phyloP scores from a whole-genome alignment of 2,329 filamentous ascomycete genomes.

The Pyrenophora seminiperda region DNA sequence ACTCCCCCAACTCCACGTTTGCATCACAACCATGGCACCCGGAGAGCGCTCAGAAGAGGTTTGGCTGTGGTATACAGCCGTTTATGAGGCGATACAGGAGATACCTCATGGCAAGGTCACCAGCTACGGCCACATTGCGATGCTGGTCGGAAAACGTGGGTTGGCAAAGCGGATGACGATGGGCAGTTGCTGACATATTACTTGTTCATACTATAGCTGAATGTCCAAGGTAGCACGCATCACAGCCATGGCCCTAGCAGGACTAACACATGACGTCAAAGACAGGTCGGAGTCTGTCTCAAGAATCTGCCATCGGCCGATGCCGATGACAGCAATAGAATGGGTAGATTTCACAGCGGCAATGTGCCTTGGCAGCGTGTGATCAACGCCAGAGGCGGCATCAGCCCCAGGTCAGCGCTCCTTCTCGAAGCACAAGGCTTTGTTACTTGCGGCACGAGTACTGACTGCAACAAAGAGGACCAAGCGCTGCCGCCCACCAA shows the following conservation, averaged over 20 bases:
- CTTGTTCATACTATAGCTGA: constrained; percentile 48
- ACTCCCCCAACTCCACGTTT: constrained; percentile 3
- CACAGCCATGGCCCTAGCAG: constrained; percentile 15
- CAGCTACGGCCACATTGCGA: constrained; percentile 81
- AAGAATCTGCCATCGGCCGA: constrained; percentile 73
- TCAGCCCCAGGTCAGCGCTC: constrained; percentile 74
- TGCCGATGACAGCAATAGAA: constrained; percentile 49
- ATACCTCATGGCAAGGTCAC: constrained; percentile 85
- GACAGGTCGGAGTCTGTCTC: constrained; percentile 88
- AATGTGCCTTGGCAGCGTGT: constrained; percentile 96
- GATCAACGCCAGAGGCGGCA: constrained; percentile 82
- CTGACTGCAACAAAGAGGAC: constrained; percentile 47
- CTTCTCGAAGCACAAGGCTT: constrained; percentile 13
- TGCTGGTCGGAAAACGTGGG: constrained; percentile 73
- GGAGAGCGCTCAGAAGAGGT: constrained; percentile 70
- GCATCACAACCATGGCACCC: constrained; percentile 57
- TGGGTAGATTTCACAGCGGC: constrained; percentile 65
- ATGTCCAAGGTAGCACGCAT: constrained; percentile 51
- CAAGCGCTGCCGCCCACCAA: constrained; percentile 54
- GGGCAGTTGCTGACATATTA: constrained; percentile 30
- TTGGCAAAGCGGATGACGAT: constrained; percentile 22
- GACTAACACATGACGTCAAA: constrained; percentile 50
- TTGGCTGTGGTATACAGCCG: constrained; percentile 72
- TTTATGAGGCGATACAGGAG: constrained; percentile 84
- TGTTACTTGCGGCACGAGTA: constrained; percentile 18